phyloP scores from a whole-genome alignment of 2,329 filamentous ascomycete genomes.

The Trichoderma arundinaceum region DNA sequence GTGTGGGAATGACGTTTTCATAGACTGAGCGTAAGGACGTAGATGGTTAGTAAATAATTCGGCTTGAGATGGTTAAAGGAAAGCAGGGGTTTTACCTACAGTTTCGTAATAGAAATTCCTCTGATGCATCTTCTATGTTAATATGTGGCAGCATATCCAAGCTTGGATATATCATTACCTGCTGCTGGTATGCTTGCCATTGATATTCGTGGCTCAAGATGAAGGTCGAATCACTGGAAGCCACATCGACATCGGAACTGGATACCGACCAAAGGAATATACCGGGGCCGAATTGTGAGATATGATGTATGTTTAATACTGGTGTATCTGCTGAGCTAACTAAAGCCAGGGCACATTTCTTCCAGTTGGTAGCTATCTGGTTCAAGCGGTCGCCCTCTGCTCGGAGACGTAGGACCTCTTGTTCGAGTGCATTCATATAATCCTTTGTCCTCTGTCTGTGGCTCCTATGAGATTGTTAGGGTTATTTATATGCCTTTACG shows the following conservation, averaged over 20 bases:
- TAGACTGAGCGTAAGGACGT: neutral
- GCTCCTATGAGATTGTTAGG: slow-evolving; percentile 1
- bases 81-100: neutral
- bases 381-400: slow-evolving; percentile 17
- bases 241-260: neutral
- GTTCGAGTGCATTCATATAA: slow-evolving; percentile 20
- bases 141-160: slow-evolving; percentile 15
- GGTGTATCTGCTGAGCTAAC: neutral
- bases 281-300: slow-evolving; percentile 17
- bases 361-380: slow-evolving; percentile 21
- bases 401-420: slow-evolving; percentile 23
- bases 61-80: too few species aligned
- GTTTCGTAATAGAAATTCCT: slow-evolving; percentile 2
- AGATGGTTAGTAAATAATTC: neutral
- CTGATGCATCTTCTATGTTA: slow-evolving; percentile 20
- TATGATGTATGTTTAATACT: slow-evolving; percentile 5
- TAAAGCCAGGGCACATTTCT: slow-evolving; percentile 14
- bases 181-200: slow-evolving; percentile 10
- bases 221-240: neutral
- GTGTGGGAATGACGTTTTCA: slow-evolving; percentile 19
- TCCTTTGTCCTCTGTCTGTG: slow-evolving; percentile 24
- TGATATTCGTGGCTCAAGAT: slow-evolving; percentile 5
- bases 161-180: slow-evolving; percentile 6
- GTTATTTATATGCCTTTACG: neutral
- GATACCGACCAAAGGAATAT: slow-evolving; percentile 21